Evolutionary conservation across 225 moss, liverwort and hornwort genomes (phyloP), one percentile per base, ranked within the genome.

Genomic region (Bryum argenteum): DNA sequence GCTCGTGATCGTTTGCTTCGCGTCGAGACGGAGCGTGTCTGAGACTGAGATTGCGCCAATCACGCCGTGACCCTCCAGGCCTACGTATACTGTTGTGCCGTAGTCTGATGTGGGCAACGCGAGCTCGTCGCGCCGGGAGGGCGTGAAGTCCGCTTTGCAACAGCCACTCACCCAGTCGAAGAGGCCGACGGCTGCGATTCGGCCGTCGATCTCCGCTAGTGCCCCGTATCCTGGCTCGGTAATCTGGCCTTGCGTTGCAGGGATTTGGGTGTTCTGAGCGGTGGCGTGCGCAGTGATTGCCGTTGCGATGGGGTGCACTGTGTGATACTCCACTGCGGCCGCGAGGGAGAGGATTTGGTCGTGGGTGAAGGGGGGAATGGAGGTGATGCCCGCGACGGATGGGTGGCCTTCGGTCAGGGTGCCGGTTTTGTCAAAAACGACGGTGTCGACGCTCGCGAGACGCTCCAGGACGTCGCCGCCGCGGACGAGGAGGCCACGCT

Each of bases 211-310:
- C 80, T 93, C 87, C 38, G 96, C 96, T 26, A 96, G 75, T 0
- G 93, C 96, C 33, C 93, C 96, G 69, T 89, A 93, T 18, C 96
- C 96, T 38, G 96, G 96, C 79, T 96, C 96, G 4, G 93, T 96
- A 5, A 96, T 78, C 54, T 96, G 96, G 10, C 93, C 93, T 78
- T 84, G 82, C 12, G 91, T 89, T 11, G 78, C 61, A 20, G 70
- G 77, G 50, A 80, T 74, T 38, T 77, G 2, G 4, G 33, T 33
- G 33, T 33, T n/a, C n/a, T 33, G 33, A 33, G 33, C 33, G 33
- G 33, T 33, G 5, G 33, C 33, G 33, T 33, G 33, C 33, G 33
- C 33, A 6, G 33, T 84, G 47, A 96, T 86, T 15, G 96, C 96
- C 38, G 89, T 65, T 10, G 91, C 96, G 14, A 96, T 91, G 0